Evolutionary conservation across 345 rosid species (phyloP).

Genomic region (Jatropha curcas): DNA sequence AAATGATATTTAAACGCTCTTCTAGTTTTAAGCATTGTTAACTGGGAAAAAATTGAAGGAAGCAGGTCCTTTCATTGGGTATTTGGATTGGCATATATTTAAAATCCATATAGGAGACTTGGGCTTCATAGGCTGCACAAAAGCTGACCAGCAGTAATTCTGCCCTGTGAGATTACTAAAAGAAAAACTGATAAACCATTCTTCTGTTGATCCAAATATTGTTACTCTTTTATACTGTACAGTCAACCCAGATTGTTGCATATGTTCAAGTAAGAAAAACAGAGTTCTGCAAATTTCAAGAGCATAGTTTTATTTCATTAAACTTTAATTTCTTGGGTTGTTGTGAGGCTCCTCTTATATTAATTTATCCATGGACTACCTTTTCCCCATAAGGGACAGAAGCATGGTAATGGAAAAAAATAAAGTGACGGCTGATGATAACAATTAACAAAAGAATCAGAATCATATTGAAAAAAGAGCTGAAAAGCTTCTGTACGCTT

Average conservation of each 20-base stretch:
- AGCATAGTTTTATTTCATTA: not conserved
- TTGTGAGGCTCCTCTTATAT: slow-evolving; percentile 3
- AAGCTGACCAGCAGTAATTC: not conserved
- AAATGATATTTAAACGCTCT: not conserved
- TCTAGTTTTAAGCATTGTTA: not conserved
- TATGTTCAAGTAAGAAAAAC: too few relatives aligned
- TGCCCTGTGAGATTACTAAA: too few relatives aligned
- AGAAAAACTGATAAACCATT: too few relatives aligned
- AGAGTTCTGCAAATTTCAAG: not conserved
- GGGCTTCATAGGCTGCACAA: too few relatives aligned
- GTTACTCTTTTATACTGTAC: not conserved
- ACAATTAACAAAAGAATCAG: not conserved
- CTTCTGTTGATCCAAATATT: not conserved
- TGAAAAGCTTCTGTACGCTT: not conserved
- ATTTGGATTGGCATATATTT: not conserved
- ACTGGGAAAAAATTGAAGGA: not conserved
- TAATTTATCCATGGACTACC: not conserved
- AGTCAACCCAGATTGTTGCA: too few relatives aligned
- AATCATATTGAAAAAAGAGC: too few relatives aligned
- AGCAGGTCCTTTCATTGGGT: not conserved
- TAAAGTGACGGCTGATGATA: not conserved
- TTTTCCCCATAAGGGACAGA: not conserved
- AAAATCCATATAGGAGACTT: too few relatives aligned
- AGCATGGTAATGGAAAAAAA: not conserved
- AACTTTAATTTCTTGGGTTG: not conserved